phyloP scores from a whole-genome alignment of 2,329 filamentous ascomycete species.

The Ceratocystis papillata region DNA sequence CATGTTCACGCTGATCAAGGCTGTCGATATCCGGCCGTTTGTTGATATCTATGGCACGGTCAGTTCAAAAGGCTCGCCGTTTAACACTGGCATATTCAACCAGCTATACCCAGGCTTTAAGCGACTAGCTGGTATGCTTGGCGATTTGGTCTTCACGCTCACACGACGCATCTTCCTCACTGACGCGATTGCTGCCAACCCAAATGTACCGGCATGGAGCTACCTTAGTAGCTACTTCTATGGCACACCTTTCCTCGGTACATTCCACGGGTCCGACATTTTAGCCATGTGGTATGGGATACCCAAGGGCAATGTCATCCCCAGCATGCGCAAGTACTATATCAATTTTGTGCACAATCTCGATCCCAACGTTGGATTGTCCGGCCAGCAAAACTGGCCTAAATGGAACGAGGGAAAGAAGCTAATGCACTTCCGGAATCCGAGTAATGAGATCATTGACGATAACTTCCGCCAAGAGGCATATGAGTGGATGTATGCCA shows the following conservation, averaged over 20 bases:
- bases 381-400: slow-evolving; percentile 28
- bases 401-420: slow-evolving; percentile 36
- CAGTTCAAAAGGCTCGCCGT: slow-evolving; percentile 49
- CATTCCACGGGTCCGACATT: slow-evolving; percentile 51
- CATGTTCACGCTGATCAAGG: slow-evolving; percentile 40
- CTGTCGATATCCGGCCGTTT: slow-evolving; percentile 37
- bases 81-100: slow-evolving; percentile 46
- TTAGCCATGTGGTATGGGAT: slow-evolving; percentile 45
- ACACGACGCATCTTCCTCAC: slow-evolving; percentile 38
- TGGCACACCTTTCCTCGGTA: slow-evolving; percentile 50
- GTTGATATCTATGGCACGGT: slow-evolving; percentile 43
- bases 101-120: slow-evolving; percentile 57
- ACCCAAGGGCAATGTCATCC: slow-evolving; percentile 38
- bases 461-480: slow-evolving; percentile 26
- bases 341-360: slow-evolving; percentile 46
- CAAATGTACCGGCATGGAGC: slow-evolving; percentile 45
- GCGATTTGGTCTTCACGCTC: slow-evolving; percentile 48
- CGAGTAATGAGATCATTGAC: slow-evolving; percentile 22
- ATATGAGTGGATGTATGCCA: slow-evolving; percentile 24
- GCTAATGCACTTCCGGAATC: slow-evolving; percentile 30
- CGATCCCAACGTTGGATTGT: slow-evolving; percentile 41
- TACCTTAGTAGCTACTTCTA: slow-evolving; percentile 51
- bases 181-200: slow-evolving; percentile 33
- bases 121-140: slow-evolving; percentile 50
- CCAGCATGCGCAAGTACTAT: slow-evolving; percentile 45